Evolutionary conservation across 2,329 filamentous ascomycete genomes (phyloP), one percentile per base, ranked within the genome.

Genomic region (Colletotrichum viniferum): DNA sequence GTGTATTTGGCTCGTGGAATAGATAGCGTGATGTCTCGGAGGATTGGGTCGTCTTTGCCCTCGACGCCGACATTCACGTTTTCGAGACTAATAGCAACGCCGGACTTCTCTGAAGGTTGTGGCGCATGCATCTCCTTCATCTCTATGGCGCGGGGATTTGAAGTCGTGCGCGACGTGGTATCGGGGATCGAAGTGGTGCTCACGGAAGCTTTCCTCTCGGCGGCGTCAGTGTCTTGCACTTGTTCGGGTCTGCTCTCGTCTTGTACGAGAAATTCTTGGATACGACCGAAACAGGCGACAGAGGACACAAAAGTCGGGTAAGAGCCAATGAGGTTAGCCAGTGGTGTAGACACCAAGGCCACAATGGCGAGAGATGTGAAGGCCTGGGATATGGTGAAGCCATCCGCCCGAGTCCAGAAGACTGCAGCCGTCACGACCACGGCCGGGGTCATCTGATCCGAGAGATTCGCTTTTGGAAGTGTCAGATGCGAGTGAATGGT

Each of bases 321-420:
- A 12, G 69, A 78, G 13, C 77, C 77, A 21, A 78, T 52, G 9
- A 76, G 77, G 14, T 76, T 68, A 10, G 77, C 77, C 10, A 73
- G 71, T 16, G 78, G 77, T n/a, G 76, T 73, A 10, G 77, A 77
- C 24, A 80, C 62, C 5, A 79, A 58, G 4, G 73, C 76, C 36
- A 78, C 78, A 28, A 78, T 78, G 8, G 78, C 77, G 7, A 80
- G 71, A 26, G 76, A 79, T 5, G 79, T 79, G 24, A 78, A 79
- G 9, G 76, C 74, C 70, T 68, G 56, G 71, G 76, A 77, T 18
- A 77, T 73, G 3, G 78, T 78, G 34, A 77, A 61, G 12, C 71
- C 71, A 24, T 68, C 71, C 4, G 64, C 67, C 2, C 69, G n/a
- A 2, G 69, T 69, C 62, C 69, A 71, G 62, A 66, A 75, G 3